These are phyloP conservation scores for Aciculosporium take DNA, from an alignment of 2,329 filamentous ascomycete species.

Conservation along the genomic window DNA sequence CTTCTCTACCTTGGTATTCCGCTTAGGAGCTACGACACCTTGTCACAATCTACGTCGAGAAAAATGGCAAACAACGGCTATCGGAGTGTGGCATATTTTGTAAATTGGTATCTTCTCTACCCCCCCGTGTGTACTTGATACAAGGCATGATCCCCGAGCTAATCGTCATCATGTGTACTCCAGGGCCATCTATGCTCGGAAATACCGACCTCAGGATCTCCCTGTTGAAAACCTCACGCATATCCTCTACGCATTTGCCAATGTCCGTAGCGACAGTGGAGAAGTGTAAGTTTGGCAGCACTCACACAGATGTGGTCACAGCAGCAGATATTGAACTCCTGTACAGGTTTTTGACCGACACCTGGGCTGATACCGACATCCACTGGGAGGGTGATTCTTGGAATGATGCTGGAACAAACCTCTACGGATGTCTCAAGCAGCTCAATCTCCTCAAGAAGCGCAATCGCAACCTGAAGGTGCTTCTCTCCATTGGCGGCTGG, in stretches of 20 bases:
- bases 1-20: background rate
- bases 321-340: slow-evolving; percentile 2
- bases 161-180: background rate
- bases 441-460: slow-evolving; percentile 68
- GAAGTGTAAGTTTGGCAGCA: slow-evolving; percentile 47
- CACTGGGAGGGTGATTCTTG: slow-evolving; percentile 54
- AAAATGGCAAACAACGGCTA: slow-evolving; percentile 28
- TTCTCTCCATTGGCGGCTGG: slow-evolving; percentile 85
- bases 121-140: background rate
- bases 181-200: slow-evolving; percentile 75
- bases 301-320: background rate
- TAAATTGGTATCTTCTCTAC: slow-evolving; percentile 41
- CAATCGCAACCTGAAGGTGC: slow-evolving; percentile 71
- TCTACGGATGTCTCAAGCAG: slow-evolving; percentile 84
- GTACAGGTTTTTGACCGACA: slow-evolving; percentile 38
- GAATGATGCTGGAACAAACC: slow-evolving; percentile 61
- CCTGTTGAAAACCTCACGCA: slow-evolving; percentile 73
- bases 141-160: background rate
- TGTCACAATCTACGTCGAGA: background rate
- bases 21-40: background rate
- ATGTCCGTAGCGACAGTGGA: slow-evolving; percentile 63
- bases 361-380: slow-evolving; percentile 59
- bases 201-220: slow-evolving; percentile 74
- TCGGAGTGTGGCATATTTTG: slow-evolving; percentile 57
- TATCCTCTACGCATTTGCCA: slow-evolving; percentile 81